Evolutionary conservation across 441 rosid species (phyloP), one percentile per base, ranked within the genome.

Genomic region (Syzygium syzygioides): DNA sequence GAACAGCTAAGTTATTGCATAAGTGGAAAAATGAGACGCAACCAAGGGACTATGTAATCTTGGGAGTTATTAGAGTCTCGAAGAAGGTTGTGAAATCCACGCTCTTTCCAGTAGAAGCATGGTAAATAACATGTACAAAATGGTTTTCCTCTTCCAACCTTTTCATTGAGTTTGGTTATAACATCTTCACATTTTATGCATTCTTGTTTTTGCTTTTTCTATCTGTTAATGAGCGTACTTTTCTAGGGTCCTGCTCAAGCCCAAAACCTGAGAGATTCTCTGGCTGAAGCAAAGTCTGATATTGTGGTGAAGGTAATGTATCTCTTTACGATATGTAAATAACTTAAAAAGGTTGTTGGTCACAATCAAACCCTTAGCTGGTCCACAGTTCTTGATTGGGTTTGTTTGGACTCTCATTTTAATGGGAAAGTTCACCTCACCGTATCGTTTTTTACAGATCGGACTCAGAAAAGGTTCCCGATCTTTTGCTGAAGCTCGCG

Each of bases 401-500:
- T 48, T 59, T 86, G 76, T 79, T 30, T 41, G 62, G 19, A 6
- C 25, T 23, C 60, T 85, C 52, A 53, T 53, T 30, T 37, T 84
- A 37, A 15, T 53, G 80, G 11, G 25, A 37, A 10, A 71, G 7
- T 71, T 71, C 52, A 71, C 52, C 52, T 71, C n/a, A 37, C n/a
- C 52, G 23, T 32, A 80, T 86, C 87, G 14, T 76, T 13, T 13
- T 85, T 30, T 87, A 45, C 90, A 97, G 99, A 93, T 96, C 90
- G 99, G 99, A 48, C 96, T 96, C 54, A 94, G 98, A 90, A 96
- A 93, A 93, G 99, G 98, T n/a, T 98, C 99, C 84, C 91, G 94
- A 14, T 98, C 99, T 19, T 96, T 95, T 91, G 93, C 91, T 89
- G 99, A 98, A 90, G 99, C 99, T 89, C 99, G 97, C 64, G 95